These are phyloP conservation scores for Mariannaea sp. DNA, from an alignment of 2,329 filamentous ascomycete species.

Conservation along the genomic window DNA sequence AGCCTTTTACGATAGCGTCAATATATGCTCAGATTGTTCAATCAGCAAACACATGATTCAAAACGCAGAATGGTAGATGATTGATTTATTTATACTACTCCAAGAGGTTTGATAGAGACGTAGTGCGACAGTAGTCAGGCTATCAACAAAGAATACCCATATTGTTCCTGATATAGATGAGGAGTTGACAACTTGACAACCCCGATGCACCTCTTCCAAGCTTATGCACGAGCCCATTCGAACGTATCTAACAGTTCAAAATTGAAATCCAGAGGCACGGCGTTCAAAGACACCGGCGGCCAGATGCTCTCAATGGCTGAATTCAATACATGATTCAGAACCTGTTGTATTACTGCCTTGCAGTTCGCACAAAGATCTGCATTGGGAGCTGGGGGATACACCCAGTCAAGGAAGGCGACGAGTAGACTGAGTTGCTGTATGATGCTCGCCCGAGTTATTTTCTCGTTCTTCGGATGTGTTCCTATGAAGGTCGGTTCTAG, in stretches of 20 bases:
- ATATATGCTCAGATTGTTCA: too few relatives aligned
- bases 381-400: slow-evolving; percentile 54
- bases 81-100: too few relatives aligned
- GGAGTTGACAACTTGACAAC: too few relatives aligned
- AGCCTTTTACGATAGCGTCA: too few relatives aligned
- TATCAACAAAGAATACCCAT: too few relatives aligned
- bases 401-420: slow-evolving; percentile 57
- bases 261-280: slow-evolving; percentile 46
- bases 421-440: slow-evolving; percentile 58
- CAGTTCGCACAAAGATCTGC: slow-evolving; percentile 54
- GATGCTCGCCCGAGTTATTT: slow-evolving; percentile 48
- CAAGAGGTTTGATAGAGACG: too few relatives aligned
- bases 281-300: too few relatives aligned
- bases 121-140: too few relatives aligned
- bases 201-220: too few relatives aligned
- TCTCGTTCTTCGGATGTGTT: slow-evolving; percentile 42
- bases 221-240: slow-evolving; percentile 48
- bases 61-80: too few relatives aligned
- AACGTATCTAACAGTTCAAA: slow-evolving; percentile 56
- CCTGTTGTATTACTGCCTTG: slow-evolving; percentile 54
- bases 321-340: slow-evolving; percentile 56
- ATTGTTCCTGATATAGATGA: too few relatives aligned
- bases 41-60: too few relatives aligned
- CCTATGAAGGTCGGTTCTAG: slow-evolving; percentile 47
- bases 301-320: slow-evolving; percentile 38